Evolutionary conservation across 371 early-diverging fungal species (phyloP).

Genomic region (Apophysomyces ossiformis): DNA sequence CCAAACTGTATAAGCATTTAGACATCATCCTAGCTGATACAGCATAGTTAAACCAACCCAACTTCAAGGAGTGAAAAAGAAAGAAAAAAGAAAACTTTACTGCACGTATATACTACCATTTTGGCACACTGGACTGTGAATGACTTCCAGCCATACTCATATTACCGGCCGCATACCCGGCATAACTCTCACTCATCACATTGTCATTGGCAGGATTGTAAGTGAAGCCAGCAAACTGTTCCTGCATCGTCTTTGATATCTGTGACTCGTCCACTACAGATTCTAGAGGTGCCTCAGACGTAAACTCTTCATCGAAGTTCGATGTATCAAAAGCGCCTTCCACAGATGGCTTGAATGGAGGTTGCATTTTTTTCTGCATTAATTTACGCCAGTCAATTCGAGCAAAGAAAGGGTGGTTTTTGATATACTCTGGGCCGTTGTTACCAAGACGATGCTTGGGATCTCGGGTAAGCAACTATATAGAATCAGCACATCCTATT

Average conservation of each 20-base stretch:
- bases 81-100: background rate
- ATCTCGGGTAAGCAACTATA: slow-evolving; percentile 79
- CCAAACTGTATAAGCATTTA: no score
- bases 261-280: slow-evolving; percentile 82
- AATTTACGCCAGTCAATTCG: slow-evolving; percentile 92
- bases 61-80: background rate
- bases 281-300: slow-evolving; percentile 85
- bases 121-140: slow-evolving; percentile 25
- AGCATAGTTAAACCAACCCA: slow-evolving; percentile 1
- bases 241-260: slow-evolving; percentile 88
- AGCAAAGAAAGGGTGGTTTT: slow-evolving; percentile 90
- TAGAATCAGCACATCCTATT: background rate
- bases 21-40: background rate
- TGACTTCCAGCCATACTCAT: slow-evolving; percentile 21
- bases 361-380: slow-evolving; percentile 84
- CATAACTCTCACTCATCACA: slow-evolving; percentile 49
- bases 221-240: slow-evolving; percentile 93
- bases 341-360: slow-evolving; percentile 94
- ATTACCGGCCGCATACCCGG: slow-evolving; percentile 25
- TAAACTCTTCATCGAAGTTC: slow-evolving; percentile 85
- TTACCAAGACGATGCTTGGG: slow-evolving; percentile 83
- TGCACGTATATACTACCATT: slow-evolving; percentile 18
- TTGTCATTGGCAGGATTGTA: slow-evolving; percentile 51
- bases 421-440: slow-evolving; percentile 88
- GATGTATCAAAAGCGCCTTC: slow-evolving; percentile 77